Evolutionary conservation across 2,329 filamentous ascomycete genomes (phyloP).

Genomic region (Ceratocystis destructans): DNA sequence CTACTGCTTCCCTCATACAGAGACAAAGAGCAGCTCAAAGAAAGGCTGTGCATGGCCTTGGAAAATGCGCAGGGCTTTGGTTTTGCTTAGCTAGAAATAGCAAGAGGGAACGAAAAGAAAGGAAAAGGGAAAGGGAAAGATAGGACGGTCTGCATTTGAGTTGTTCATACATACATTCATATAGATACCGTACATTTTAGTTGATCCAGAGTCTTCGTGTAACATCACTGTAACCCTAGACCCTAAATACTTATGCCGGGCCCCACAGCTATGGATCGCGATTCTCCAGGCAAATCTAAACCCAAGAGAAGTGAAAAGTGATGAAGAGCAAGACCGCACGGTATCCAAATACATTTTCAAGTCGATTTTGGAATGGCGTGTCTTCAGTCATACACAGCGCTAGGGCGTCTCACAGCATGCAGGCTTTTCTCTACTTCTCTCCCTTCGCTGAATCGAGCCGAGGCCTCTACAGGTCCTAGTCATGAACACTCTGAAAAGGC

Average conservation of each 20-base stretch:
- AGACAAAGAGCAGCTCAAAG: constrained; percentile 52
- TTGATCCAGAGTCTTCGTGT: background rate
- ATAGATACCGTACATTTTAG: background rate
- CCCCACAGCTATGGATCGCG: background rate
- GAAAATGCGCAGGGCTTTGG: constrained; percentile 85
- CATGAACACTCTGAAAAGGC: background rate
- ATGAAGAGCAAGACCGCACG: background rate
- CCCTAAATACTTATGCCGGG: background rate
- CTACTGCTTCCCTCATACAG: constrained; percentile 73
- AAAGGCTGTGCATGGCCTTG: constrained; percentile 71
- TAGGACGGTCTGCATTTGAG: background rate
- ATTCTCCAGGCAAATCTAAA: background rate
- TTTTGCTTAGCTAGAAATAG: constrained; percentile 40
- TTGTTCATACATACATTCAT: background rate
- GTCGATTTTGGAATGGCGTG: background rate
- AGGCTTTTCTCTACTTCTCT: background rate
- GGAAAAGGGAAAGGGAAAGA: background rate
- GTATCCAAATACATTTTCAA: background rate
- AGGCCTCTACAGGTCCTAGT: background rate
- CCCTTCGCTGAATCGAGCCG: background rate
- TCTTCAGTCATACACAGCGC: background rate
- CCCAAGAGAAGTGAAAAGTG: background rate
- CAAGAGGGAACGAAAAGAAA: no score
- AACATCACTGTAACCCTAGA: background rate
- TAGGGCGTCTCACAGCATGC: background rate